Percentiles rank a stretch among this genome's conserved stretches.
These are phyloP conservation scores for Exidia glandulosa DNA, from an alignment of 768 basidiomycete species.

Conservation along the genomic window DNA sequence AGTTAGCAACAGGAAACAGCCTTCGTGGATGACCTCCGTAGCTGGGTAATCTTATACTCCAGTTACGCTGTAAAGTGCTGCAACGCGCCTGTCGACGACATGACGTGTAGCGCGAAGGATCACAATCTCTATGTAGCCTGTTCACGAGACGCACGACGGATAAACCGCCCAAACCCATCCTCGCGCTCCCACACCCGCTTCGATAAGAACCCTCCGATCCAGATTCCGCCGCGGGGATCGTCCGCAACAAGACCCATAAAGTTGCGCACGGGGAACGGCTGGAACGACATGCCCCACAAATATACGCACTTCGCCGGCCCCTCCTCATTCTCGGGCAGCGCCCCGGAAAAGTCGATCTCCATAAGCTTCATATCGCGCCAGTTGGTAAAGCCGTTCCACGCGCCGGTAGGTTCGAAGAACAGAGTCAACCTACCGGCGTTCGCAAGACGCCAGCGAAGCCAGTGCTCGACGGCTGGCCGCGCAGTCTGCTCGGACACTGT, in stretches of 20 bases:
- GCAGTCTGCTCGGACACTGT: conserved; percentile 2
- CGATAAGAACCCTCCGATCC: conserved; percentile 4
- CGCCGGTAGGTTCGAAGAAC: conserved; percentile 7
- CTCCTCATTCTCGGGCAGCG: conserved; percentile 1
- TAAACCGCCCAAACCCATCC: conserved; percentile 2
- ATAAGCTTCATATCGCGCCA: conserved; percentile 9
- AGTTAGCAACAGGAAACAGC: too few species aligned
- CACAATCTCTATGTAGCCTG: too few species aligned
- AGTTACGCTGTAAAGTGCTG: too few species aligned
- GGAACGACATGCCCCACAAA: conserved; percentile 2
- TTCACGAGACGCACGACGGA: too few species aligned
- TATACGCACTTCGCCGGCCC: conserved; percentile 4
- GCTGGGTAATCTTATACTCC: too few species aligned
- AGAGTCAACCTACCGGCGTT: conserved; percentile 4
- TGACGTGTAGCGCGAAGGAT: too few species aligned
- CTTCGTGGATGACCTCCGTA: too few species aligned
- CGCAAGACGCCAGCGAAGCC: conserved; percentile 3
- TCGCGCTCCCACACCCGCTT: conserved; percentile 2
- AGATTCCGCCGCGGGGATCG: conserved; percentile 6
- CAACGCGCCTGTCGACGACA: too few species aligned
- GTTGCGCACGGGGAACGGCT: conserved; percentile 4
- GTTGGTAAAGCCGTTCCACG: conserved; percentile 7
- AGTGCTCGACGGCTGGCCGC: neutral
- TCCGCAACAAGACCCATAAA: conserved; percentile 4
- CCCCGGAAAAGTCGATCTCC: conserved; percentile 8